These are phyloP conservation scores for Pythium insidiosum DNA, from an alignment of 352 stramenopile genomes.

Conservation along the genomic window DNA sequence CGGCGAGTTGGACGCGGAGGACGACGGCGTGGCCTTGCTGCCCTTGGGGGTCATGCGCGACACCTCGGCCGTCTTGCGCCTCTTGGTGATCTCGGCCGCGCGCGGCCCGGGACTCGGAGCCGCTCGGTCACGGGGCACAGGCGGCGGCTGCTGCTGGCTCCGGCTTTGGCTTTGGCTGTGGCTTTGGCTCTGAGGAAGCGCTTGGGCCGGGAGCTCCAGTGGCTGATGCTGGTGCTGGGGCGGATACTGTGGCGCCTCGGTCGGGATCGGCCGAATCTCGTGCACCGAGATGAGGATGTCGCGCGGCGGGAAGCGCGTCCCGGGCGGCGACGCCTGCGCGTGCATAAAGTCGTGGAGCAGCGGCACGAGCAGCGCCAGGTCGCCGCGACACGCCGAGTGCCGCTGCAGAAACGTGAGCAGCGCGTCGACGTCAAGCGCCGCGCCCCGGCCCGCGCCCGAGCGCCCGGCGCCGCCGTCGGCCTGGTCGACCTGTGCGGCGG, in stretches of 20 bases:
- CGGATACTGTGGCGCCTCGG: not conserved
- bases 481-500: constrained; percentile 11
- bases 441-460: not conserved
- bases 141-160: not conserved
- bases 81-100: constrained; percentile 6
- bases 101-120: not conserved
- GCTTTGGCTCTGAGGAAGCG: not conserved
- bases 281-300: constrained; percentile 14
- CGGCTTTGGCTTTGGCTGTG: not conserved
- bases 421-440: constrained; percentile 10
- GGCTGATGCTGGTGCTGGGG: not conserved
- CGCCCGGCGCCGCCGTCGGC: not conserved
- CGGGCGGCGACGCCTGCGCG: constrained; percentile 12
- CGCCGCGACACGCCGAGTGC: constrained; percentile 24
- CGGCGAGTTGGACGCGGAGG: not conserved
- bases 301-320: constrained; percentile 8
- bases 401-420: constrained; percentile 23
- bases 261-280: constrained; percentile 2
- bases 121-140: no score
- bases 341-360: constrained; percentile 13
- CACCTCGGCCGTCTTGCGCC: constrained; percentile 6
- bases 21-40: not conserved
- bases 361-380: constrained; percentile 15
- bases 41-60: constrained; percentile 9
- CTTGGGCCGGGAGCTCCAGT: no score